A percentile compares a stretch with the other conserved stretches of the same genome.
These are phyloP conservation scores for Cicer bijugum DNA, from an alignment of 306 rosid genomes.

Conservation along the genomic window DNA sequence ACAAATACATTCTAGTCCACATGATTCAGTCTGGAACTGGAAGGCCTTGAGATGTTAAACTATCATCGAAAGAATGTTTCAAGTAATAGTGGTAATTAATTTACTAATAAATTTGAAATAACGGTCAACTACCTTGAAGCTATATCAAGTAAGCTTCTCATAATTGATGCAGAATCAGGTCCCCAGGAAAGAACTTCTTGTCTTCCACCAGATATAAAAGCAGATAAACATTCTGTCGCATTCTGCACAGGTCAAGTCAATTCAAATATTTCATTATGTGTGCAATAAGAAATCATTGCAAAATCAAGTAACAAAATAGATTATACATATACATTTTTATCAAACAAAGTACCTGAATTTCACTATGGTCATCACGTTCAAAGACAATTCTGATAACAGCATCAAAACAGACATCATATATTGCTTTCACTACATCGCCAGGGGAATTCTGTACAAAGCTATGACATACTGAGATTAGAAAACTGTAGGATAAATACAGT, in stretches of 20 bases:
- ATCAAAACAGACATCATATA: constrained; percentile 76
- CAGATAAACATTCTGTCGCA: constrained; percentile 91
- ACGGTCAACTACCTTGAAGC: constrained; percentile 72
- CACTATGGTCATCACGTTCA: constrained; percentile 87
- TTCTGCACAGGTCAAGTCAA: constrained; percentile 62
- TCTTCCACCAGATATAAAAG: constrained; percentile 76
- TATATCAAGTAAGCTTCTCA: constrained; percentile 81
- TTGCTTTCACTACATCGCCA: constrained; percentile 70
- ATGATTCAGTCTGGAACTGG: constrained; percentile 2
- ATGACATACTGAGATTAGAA: constrained; percentile 52
- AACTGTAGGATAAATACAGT: constrained; percentile 34
- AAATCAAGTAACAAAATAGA: constrained; percentile 14
- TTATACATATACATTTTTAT: background rate
- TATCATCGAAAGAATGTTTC: constrained; percentile 27
- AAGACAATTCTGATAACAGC: constrained; percentile 67
- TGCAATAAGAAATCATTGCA: constrained; percentile 39
- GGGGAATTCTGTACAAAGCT: constrained; percentile 81
- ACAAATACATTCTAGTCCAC: constrained; percentile 24
- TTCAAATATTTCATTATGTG: constrained; percentile 39
- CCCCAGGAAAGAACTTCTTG: constrained; percentile 84
- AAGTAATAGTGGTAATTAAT: constrained; percentile 12
- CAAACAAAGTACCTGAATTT: constrained; percentile 76
- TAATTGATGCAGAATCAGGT: constrained; percentile 68
- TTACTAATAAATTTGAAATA: constrained; percentile 23
- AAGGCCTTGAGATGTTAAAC: background rate